Evolutionary conservation across 1,284 basidiomycete species (phyloP).

Genomic region (Agroathelia rolfsii): DNA sequence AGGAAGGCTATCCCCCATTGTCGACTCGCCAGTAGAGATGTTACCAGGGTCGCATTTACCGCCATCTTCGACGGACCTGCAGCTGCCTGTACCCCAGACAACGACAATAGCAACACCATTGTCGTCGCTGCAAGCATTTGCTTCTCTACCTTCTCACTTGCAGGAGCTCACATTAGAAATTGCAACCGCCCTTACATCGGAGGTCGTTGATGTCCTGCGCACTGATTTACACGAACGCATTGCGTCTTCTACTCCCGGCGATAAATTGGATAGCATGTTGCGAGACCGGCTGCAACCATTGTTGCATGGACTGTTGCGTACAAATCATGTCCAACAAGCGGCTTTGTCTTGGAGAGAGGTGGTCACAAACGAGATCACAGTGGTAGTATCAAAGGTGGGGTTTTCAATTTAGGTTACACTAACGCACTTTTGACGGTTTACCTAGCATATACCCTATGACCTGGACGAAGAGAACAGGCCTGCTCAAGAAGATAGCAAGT

Average conservation of each 20-base stretch:
- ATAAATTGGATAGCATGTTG: conserved; percentile 25
- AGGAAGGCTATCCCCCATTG: too few species aligned
- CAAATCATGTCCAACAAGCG: conserved; percentile 64
- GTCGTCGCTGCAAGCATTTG: conserved; percentile 60
- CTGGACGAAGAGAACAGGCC: conserved; percentile 40
- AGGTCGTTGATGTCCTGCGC: conserved; percentile 64
- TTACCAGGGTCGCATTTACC: too few species aligned
- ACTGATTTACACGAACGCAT: conserved; percentile 56
- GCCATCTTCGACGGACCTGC: conserved; percentile 10
- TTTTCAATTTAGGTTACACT: conserved; percentile 10
- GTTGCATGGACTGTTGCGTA: conserved; percentile 67
- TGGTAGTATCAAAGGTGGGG: conserved; percentile 46
- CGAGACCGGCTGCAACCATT: conserved; percentile 61
- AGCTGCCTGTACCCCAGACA: conserved; percentile 19
- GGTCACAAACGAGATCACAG: conserved; percentile 57
- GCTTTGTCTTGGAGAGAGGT: conserved; percentile 70
- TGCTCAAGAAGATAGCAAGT: conserved; percentile 24
- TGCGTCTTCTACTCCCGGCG: too few species aligned
- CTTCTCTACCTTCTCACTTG: conserved; percentile 61
- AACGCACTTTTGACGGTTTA: too few species aligned
- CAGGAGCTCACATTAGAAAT: conserved; percentile 61
- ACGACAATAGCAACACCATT: conserved; percentile 32
- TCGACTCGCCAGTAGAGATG: too few species aligned
- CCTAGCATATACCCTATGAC: conserved; percentile 52
- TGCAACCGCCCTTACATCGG: conserved; percentile 66